A percentile compares a stretch with the other conserved stretches of the same genome.
Conservation (phyloP, 2,329 filamentous ascomycete species). For the Botryotinia narcissicola region DNA sequence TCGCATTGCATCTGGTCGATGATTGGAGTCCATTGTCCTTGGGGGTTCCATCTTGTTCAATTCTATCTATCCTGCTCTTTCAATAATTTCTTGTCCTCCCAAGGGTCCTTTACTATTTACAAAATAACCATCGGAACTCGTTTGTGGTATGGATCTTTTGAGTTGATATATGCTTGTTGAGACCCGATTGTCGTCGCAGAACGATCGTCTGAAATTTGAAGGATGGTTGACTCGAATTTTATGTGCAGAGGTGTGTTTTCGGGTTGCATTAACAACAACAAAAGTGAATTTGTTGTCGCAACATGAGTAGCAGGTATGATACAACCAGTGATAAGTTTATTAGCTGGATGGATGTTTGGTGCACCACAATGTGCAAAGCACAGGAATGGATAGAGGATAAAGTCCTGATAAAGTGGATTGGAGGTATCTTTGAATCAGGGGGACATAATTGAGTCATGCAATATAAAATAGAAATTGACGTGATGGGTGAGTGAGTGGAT, state of each 20-base stretch:
- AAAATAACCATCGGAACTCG: constrained; percentile 6
- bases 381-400: not conserved
- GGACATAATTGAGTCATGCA: constrained; percentile 7
- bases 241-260: not conserved
- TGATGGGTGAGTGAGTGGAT: not conserved
- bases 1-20: constrained; percentile 38
- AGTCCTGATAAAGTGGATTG: constrained; percentile 15
- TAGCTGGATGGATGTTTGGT: not conserved
- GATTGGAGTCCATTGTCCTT: constrained; percentile 41
- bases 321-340: not conserved
- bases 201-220: not conserved
- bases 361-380: constrained; percentile 2
- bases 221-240: not conserved
- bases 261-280: constrained; percentile 16
- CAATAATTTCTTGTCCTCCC: constrained; percentile 2
- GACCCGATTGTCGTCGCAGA: not conserved
- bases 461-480: constrained; percentile 1
- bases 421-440: constrained; percentile 14
- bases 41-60: constrained; percentile 43
- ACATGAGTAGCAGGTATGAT: constrained; percentile 17
- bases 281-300: constrained; percentile 19
- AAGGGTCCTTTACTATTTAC: not conserved
- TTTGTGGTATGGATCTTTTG: not conserved
- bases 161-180: not conserved
- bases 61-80: constrained; percentile 17